These are phyloP conservation scores for Astragalus glycyphyllos DNA, from an alignment of 306 rosid genomes.

Conservation along the genomic window DNA sequence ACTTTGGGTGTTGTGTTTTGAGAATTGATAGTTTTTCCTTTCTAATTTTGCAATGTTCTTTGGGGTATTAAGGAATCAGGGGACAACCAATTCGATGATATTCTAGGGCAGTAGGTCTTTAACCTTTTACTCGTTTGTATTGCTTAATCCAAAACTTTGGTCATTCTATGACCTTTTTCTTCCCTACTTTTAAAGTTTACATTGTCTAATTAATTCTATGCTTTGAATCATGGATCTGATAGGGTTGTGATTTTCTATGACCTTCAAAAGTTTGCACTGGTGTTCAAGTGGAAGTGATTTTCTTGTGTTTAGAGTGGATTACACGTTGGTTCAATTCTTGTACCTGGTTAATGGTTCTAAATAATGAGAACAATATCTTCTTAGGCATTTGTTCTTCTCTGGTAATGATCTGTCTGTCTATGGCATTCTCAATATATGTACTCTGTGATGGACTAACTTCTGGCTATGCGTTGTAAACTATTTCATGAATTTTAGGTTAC, in stretches of 20 bases:
- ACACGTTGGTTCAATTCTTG: conserved; percentile 13
- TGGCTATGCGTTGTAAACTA: background rate
- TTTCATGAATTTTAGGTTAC: conserved; percentile 4
- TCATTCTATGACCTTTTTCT: conserved; percentile 8
- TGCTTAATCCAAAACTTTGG: too few relatives aligned
- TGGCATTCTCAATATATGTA: conserved; percentile 20
- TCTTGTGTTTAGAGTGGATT: background rate
- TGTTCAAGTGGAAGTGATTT: conserved; percentile 16
- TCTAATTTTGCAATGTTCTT: too few relatives aligned
- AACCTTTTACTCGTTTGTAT: too few relatives aligned
- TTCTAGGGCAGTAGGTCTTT: too few relatives aligned
- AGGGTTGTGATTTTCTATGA: too few relatives aligned
- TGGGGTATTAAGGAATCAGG: too few relatives aligned
- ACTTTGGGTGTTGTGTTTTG: too few relatives aligned
- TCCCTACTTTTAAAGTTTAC: conserved; percentile 2
- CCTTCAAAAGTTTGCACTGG: conserved; percentile 24
- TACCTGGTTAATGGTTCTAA: background rate
- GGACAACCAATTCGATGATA: too few relatives aligned
- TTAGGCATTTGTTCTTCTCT: conserved; percentile 24
- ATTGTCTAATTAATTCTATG: conserved; percentile 3
- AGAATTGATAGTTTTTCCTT: too few relatives aligned
- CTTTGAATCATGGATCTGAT: conserved; percentile 32
- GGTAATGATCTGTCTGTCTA: conserved; percentile 3
- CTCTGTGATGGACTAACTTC: conserved; percentile 30
- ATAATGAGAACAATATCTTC: conserved; percentile 23